These are phyloP conservation scores for Populus tremula DNA, from an alignment of 345 rosid genomes.

Conservation along the genomic window DNA sequence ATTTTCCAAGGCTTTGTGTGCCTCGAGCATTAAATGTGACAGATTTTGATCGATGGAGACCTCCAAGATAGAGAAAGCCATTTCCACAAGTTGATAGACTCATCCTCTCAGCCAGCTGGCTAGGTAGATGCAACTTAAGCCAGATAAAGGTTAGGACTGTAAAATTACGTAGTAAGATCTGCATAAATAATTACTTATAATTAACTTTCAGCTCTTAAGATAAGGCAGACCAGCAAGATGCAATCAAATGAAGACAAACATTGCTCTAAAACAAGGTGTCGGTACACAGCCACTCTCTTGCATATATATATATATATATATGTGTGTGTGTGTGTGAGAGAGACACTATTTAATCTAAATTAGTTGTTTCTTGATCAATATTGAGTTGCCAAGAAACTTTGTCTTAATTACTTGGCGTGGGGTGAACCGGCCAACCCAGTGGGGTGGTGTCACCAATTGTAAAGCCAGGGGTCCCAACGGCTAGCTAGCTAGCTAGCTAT, in stretches of 20 bases:
- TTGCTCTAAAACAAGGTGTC: neutral
- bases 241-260: neutral
- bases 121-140: neutral
- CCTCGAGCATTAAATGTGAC: constrained; percentile 12
- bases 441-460: neutral
- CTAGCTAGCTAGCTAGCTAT: neutral
- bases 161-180: neutral
- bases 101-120: constrained; percentile 12
- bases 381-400: neutral
- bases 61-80: neutral
- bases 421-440: too few species aligned
- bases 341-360: too few species aligned
- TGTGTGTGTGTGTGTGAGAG: too few species aligned
- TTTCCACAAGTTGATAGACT: constrained; percentile 11
- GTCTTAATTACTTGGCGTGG: neutral
- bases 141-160: neutral
- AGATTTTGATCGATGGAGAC: constrained; percentile 16
- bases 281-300: neutral
- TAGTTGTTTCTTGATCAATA: neutral
- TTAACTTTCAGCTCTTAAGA: neutral
- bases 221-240: neutral
- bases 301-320: accelerated
- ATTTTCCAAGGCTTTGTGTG: neutral
- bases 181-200: neutral
- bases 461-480: neutral